Conservation (phyloP, 129 eudicot genomes). For the Scalesia atractyloides region DNA sequence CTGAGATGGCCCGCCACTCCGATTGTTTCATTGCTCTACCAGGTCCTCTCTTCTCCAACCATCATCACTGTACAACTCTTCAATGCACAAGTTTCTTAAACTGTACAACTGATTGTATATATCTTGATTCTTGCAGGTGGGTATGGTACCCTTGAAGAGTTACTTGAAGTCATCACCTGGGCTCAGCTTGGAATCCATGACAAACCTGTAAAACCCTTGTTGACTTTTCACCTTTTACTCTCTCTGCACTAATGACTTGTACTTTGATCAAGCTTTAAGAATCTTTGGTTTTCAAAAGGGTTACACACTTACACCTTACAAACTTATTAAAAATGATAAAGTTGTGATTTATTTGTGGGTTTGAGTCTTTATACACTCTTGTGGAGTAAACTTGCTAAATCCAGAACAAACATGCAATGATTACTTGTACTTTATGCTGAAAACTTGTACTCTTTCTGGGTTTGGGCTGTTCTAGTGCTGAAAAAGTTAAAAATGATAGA, state of each 20-base stretch:
- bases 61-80: slow-evolving; percentile 26
- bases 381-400: background rate
- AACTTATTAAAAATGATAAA: background rate
- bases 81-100: slow-evolving; percentile 22
- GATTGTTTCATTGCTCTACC: slow-evolving; percentile 88
- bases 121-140: slow-evolving; percentile 50
- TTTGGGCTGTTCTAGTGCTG: background rate
- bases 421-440: slow-evolving; percentile 21
- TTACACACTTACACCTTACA: background rate
- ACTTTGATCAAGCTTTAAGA: background rate
- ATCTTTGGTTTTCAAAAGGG: background rate
- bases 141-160: slow-evolving; percentile 78
- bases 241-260: background rate
- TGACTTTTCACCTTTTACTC: background rate
- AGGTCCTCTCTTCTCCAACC: slow-evolving; percentile 35
- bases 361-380: background rate
- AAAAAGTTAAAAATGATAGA: too few species aligned
- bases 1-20: slow-evolving; percentile 88
- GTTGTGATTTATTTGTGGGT: background rate
- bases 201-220: slow-evolving; percentile 56
- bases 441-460: slow-evolving; percentile 8
- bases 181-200: slow-evolving; percentile 90
- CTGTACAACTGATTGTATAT: slow-evolving; percentile 10
- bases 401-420: background rate
- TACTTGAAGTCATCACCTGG: slow-evolving; percentile 79